A percentile compares a stretch with the other conserved stretches of the same genome.
Evolutionary conservation across 2,329 filamentous ascomycete species (phyloP).

Genomic region (Colletotrichum salicis): DNA sequence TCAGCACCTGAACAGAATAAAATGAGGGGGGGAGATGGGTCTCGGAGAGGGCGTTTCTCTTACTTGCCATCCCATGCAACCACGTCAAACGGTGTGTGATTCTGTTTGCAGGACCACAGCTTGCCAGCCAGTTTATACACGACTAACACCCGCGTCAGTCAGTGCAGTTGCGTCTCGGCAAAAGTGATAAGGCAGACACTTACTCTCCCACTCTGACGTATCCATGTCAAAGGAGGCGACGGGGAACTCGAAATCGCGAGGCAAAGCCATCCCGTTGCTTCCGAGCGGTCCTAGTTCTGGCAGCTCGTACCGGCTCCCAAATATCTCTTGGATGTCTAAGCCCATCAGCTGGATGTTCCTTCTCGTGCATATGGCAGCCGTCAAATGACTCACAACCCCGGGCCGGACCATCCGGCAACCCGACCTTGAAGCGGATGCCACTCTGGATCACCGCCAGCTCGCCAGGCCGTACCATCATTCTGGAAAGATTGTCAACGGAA

Average conservation of each 20-base stretch:
- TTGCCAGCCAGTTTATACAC: slow-evolving; percentile 69
- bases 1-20: not conserved
- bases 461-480: slow-evolving; percentile 66
- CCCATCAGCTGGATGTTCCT: slow-evolving; percentile 9
- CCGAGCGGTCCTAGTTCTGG: slow-evolving; percentile 74
- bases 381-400: slow-evolving; percentile 57
- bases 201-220: slow-evolving; percentile 38
- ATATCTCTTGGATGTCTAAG: slow-evolving; percentile 69
- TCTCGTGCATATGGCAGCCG: not conserved
- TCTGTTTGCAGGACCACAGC: slow-evolving; percentile 67
- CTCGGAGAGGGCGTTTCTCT: slow-evolving; percentile 55
- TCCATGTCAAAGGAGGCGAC: slow-evolving; percentile 60
- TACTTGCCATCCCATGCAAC: slow-evolving; percentile 75
- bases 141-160: slow-evolving; percentile 43
- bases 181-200: not conserved
- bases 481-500: slow-evolving; percentile 7
- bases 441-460: slow-evolving; percentile 73
- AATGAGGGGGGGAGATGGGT: not conserved
- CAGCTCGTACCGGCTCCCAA: slow-evolving; percentile 70
- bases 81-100: slow-evolving; percentile 73
- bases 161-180: not conserved
- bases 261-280: slow-evolving; percentile 71
- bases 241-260: slow-evolving; percentile 72
- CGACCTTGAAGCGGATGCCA: slow-evolving; percentile 70
- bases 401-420: slow-evolving; percentile 64